Evolutionary conservation across 495 filamentous ascomycete genomes (phyloP).

Genomic region (Podospora fimiseda): DNA sequence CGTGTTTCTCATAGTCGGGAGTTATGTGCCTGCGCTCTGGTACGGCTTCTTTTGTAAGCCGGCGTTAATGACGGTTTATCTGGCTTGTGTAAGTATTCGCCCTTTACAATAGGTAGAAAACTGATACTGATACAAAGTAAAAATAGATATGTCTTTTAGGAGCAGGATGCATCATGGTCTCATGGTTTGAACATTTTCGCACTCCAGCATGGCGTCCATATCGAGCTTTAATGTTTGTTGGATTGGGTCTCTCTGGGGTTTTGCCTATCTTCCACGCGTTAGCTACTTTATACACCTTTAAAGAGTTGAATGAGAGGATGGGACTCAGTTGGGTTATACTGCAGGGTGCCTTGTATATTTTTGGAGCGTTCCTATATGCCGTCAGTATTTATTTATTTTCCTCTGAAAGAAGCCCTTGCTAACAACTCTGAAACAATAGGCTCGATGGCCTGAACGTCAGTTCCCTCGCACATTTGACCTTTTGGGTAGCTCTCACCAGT

Average conservation of each 20-base stretch:
- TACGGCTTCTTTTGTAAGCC: slow-evolving; percentile 75
- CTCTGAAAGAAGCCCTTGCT: no score
- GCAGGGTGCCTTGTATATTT: slow-evolving; percentile 78
- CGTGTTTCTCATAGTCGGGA: slow-evolving; percentile 80
- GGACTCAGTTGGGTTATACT: slow-evolving; percentile 71
- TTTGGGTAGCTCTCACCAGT: slow-evolving; percentile 71
- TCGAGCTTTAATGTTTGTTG: slow-evolving; percentile 85
- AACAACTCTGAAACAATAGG: no score
- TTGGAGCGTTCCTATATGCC: slow-evolving; percentile 80
- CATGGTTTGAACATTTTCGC: slow-evolving; percentile 71
- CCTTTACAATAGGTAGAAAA: not conserved
- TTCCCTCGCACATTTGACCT: slow-evolving; percentile 64
- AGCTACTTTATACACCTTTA: slow-evolving; percentile 48
- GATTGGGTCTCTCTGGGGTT: slow-evolving; percentile 76
- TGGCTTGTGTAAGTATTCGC: slow-evolving; percentile 56
- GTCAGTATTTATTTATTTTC: slow-evolving; percentile 17
- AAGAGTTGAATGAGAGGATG: slow-evolving; percentile 54
- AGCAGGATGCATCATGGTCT: slow-evolving; percentile 65
- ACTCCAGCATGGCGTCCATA: slow-evolving; percentile 77
- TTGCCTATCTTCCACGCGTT: slow-evolving; percentile 67
- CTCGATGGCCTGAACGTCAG: slow-evolving; percentile 56
- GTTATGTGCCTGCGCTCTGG: slow-evolving; percentile 77
- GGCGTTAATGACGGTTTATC: slow-evolving; percentile 58
- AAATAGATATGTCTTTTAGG: slow-evolving; percentile 69
- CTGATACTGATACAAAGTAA: not conserved